Conservation (phyloP, 345 rosid genomes). For the Aethionema arabicum region DNA sequence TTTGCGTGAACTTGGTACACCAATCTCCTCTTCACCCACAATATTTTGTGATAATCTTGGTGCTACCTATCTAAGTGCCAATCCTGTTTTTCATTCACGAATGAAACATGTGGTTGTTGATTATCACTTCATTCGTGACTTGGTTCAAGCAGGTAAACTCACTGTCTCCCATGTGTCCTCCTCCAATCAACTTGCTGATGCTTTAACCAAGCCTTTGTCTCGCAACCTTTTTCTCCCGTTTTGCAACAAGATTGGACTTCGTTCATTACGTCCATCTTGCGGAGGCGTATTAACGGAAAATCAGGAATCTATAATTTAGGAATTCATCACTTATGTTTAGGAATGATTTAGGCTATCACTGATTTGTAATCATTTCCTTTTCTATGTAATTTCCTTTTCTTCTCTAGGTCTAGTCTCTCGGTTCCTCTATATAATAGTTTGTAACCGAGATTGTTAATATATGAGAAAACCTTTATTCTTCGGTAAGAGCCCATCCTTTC, state of each 20-base stretch:
- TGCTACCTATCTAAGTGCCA: background rate
- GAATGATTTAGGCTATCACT: too few relatives aligned
- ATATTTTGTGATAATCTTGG: background rate
- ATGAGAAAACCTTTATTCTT: too few relatives aligned
- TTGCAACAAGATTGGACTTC: background rate
- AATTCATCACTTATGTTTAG: too few relatives aligned
- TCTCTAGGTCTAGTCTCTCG: too few relatives aligned
- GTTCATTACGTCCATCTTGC: background rate
- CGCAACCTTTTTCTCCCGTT: background rate
- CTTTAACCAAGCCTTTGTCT: background rate
- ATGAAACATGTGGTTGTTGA: background rate
- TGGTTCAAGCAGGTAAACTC: background rate
- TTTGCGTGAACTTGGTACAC: background rate
- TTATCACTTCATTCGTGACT: background rate
- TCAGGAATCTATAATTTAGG: too few relatives aligned
- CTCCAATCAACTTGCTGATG: background rate
- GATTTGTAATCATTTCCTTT: too few relatives aligned
- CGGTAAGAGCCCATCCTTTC: too few relatives aligned
- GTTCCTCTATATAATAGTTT: too few relatives aligned
- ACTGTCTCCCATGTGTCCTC: background rate
- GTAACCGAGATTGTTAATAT: too few relatives aligned
- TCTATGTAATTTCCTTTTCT: too few relatives aligned
- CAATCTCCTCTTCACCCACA: background rate
- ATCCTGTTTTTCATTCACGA: constrained; percentile 1
- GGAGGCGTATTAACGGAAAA: background rate